phyloP scores from a whole-genome alignment of 805 yeast genomes.

The Cyberlindnera euphorbiae region DNA sequence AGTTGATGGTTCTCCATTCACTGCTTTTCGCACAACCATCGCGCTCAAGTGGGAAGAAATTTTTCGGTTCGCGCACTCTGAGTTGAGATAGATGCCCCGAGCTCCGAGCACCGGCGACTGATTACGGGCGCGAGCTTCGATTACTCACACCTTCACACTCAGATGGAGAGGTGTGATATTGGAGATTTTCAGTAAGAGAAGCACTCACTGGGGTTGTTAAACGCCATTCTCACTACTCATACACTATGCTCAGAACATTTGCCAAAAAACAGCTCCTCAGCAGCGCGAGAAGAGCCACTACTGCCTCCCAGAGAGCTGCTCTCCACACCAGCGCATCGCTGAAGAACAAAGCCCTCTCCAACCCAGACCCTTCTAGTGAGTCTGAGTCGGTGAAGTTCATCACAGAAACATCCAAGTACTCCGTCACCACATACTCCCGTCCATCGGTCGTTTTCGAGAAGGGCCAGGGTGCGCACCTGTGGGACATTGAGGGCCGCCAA shows the following conservation, averaged over 20 bases:
- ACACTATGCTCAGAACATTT: neutral
- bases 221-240: too few relatives aligned
- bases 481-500: slow-evolving; percentile 72
- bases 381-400: slow-evolving; percentile 36
- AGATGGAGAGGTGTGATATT: neutral
- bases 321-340: slow-evolving; percentile 5
- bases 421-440: slow-evolving; percentile 76
- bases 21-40: too few relatives aligned
- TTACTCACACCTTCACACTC: too few relatives aligned
- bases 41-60: neutral
- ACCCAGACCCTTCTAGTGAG: slow-evolving; percentile 13
- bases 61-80: slow-evolving; percentile 10
- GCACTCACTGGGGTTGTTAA: too few relatives aligned
- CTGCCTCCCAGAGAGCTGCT: slow-evolving; percentile 1
- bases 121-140: too few relatives aligned
- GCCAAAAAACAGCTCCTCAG: slow-evolving; percentile 1
- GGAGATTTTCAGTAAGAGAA: neutral
- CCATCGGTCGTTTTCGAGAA: slow-evolving; percentile 73
- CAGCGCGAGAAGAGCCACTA: slow-evolving; percentile 1
- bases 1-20: too few relatives aligned
- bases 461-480: slow-evolving; percentile 77
- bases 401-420: slow-evolving; percentile 32
- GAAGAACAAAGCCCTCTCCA: slow-evolving; percentile 4
- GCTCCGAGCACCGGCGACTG: too few relatives aligned
- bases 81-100: too few relatives aligned